A percentile compares a stretch with the other conserved stretches of the same genome.
phyloP scores from a whole-genome alignment of 2,329 filamentous ascomycete species.

The Macrophomina pseudophaseolina region DNA sequence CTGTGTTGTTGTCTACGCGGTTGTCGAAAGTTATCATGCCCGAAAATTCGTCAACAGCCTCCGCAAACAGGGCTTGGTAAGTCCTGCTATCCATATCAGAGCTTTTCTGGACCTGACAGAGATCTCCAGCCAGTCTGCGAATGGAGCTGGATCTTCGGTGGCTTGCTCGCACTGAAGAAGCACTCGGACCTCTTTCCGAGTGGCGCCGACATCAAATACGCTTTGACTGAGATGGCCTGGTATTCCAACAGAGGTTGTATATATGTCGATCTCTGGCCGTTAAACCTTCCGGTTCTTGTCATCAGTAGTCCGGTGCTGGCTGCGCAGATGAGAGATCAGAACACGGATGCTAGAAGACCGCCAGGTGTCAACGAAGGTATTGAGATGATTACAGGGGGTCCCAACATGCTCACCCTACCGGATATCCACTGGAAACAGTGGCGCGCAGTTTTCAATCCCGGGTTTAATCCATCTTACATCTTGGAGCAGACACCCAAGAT shows the following conservation, averaged over 20 bases:
- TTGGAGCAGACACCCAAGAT: conserved; percentile 39
- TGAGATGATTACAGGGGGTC: neutral
- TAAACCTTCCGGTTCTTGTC: conserved; percentile 40
- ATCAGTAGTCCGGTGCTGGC: conserved; percentile 46
- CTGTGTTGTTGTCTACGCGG: neutral
- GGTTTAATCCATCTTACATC: conserved; percentile 40
- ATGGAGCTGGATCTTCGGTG: neutral
- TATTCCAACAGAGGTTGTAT: conserved; percentile 34
- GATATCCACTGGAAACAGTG: conserved; percentile 28
- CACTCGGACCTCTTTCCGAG: neutral
- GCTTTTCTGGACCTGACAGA: neutral
- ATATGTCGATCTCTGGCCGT: conserved; percentile 54
- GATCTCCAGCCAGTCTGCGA: neutral
- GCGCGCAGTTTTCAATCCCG: conserved; percentile 34
- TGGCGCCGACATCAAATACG: neutral
- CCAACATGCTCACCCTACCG: conserved; percentile 36
- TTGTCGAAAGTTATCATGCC: neutral
- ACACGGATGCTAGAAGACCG: neutral
- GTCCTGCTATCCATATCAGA: too few relatives aligned
- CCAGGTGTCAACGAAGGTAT: neutral
- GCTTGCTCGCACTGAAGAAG: neutral
- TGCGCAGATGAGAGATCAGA: neutral
- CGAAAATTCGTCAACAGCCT: neutral
- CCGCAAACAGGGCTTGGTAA: conserved; percentile 2
- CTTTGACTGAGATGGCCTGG: neutral